Base-by-base conservation (phyloP, 1,139 yeast species). In the Saccharomyces uvarum region DNA sequence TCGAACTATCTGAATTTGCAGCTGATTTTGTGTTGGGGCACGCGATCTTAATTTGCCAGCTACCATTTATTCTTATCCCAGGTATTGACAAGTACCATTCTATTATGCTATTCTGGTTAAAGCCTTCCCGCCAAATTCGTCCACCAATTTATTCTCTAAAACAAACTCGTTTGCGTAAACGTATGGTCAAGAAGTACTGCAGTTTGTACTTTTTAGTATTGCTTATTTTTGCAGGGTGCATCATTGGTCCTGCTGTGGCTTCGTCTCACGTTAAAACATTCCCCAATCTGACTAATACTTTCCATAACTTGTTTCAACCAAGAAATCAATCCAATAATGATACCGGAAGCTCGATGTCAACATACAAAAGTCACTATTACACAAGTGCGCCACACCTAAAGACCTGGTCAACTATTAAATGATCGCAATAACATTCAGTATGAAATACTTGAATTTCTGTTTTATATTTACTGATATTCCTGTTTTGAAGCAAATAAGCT, bases 131-230 rank as follows among this genome's bases (percentile, higher is more conserved):
- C 77, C 97, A 93, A 78, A 93, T 93, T 70, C 88, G 99, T 75
- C 99, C 98, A 62, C 99, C 99, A 66, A 93, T 95, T 71, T 95
- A 89, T 77, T 90, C 98, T 16, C 80, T 93, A 77, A 93, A 95
- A 77, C 99, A 95, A 77, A 95, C 95, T 62, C 86, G 91, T 77
- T 84, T 95, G 73, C 88, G 99, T 79, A 91, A 88, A 87, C 86
- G 99, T 77, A 93, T 95, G 97, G 97, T 95, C 50, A 86, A 89
- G 76, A 90, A 90, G 77, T 95, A 93, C 78, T 86, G 96, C 62
- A 75, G 88, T 26, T 78, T 95, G 70, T 95, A 85, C 80, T 84
- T 89, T 66, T 68, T 76, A 54, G 76, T 95, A 60, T 76, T 95
- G 68, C 69, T 83, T 48, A 68, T 88, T 62, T 89, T 90, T 68